phyloP scores from a whole-genome alignment of 1,284 basidiomycete genomes.

The Athelia sp. region DNA sequence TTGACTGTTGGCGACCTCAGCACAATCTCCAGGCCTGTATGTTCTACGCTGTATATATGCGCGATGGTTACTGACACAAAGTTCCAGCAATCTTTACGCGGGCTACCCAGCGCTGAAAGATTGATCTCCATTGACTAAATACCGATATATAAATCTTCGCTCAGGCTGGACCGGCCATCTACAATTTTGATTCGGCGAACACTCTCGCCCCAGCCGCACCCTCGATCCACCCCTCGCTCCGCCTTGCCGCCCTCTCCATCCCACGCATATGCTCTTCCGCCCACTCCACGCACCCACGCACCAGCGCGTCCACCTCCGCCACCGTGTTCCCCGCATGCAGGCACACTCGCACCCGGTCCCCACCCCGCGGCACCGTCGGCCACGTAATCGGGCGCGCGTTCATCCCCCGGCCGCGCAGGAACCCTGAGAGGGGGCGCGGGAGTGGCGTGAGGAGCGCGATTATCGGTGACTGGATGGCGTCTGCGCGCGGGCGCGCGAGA shows the following conservation, averaged over 20 bases:
- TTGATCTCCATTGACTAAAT: too few species aligned
- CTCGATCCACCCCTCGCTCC: neutral
- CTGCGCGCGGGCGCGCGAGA: conserved; percentile 18
- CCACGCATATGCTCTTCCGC: conserved; percentile 19
- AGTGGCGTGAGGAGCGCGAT: conserved; percentile 78
- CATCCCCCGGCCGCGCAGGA: conserved; percentile 56
- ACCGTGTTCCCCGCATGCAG: conserved; percentile 71
- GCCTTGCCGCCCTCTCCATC: neutral
- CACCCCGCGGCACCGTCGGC: conserved; percentile 81
- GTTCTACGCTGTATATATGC: neutral
- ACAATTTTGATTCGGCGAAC: too few species aligned
- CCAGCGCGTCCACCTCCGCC: conserved; percentile 58
- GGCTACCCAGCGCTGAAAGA: too few species aligned
- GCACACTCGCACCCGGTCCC: conserved; percentile 81
- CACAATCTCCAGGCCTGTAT: neutral
- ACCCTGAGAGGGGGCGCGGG: conserved; percentile 66
- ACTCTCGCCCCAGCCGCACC: too few species aligned
- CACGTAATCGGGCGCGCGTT: conserved; percentile 79
- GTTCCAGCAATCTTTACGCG: too few species aligned
- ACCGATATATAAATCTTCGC: too few species aligned
- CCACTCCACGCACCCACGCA: conserved; percentile 48
- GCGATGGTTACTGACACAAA: too few species aligned
- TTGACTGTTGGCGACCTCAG: neutral
- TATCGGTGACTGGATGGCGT: conserved; percentile 58
- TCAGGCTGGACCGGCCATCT: too few species aligned